Percentiles rank a stretch among this genome's conserved stretches.
phyloP scores from a whole-genome alignment of 345 rosid species.

The Carallia brachiata region DNA sequence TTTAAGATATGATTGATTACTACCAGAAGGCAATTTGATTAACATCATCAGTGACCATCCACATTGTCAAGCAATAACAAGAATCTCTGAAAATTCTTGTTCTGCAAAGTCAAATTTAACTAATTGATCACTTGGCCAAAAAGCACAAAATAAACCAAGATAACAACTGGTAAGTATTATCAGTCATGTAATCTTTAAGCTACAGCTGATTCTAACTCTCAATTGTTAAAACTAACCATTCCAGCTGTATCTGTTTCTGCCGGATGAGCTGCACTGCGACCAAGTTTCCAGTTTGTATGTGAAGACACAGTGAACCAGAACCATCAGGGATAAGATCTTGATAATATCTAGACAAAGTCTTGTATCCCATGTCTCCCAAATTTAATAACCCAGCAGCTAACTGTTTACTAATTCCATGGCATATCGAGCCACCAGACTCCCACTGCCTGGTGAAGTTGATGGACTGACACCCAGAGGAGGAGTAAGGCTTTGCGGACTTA shows the following conservation, averaged over 20 bases:
- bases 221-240: slow-evolving; percentile 60
- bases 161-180: not conserved
- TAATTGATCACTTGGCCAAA: slow-evolving; percentile 5
- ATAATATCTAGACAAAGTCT: slow-evolving; percentile 75
- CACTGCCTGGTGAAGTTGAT: slow-evolving; percentile 85
- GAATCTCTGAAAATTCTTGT: slow-evolving; percentile 7
- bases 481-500: slow-evolving; percentile 93
- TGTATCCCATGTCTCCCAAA: slow-evolving; percentile 86
- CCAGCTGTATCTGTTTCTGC: slow-evolving; percentile 81
- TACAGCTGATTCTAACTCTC: slow-evolving; percentile 11
- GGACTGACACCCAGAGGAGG: slow-evolving; percentile 94
- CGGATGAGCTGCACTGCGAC: slow-evolving; percentile 52
- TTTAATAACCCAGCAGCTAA: slow-evolving; percentile 70
- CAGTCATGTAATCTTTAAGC: not conserved
- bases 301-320: slow-evolving; percentile 65
- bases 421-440: slow-evolving; percentile 85
- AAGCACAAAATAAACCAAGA: slow-evolving; percentile 7
- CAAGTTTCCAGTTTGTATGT: slow-evolving; percentile 77
- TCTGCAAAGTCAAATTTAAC: slow-evolving; percentile 9
- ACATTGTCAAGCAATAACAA: not conserved
- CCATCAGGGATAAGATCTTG: slow-evolving; percentile 84
- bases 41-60: not conserved
- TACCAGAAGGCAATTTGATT: not conserved
- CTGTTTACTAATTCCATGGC: slow-evolving; percentile 94
- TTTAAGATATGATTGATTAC: not conserved